phyloP scores from a whole-genome alignment of 2,329 filamentous ascomycete genomes.

The Triangularia setosa region DNA sequence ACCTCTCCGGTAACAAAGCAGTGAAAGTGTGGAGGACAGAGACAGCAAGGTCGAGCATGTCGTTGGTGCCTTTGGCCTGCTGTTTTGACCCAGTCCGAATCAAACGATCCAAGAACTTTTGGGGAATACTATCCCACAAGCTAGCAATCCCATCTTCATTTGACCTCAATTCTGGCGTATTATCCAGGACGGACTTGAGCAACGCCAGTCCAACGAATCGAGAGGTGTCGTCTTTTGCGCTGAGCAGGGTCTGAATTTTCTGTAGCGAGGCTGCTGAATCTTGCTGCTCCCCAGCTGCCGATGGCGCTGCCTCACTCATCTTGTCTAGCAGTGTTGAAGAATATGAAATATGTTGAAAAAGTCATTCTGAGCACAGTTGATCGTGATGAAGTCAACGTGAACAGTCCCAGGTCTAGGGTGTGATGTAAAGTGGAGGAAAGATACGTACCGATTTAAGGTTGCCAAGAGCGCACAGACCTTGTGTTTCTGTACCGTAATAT shows the following conservation, averaged over 20 bases:
- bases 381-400: background rate
- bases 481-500: background rate
- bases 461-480: slow-evolving; percentile 3
- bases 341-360: background rate
- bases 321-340: background rate
- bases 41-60: slow-evolving; percentile 62
- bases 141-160: slow-evolving; percentile 43
- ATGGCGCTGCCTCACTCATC: slow-evolving; percentile 14
- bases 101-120: slow-evolving; percentile 61
- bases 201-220: slow-evolving; percentile 65
- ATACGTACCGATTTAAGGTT: background rate
- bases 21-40: slow-evolving; percentile 61
- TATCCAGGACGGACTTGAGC: slow-evolving; percentile 63
- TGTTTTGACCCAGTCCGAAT: slow-evolving; percentile 48
- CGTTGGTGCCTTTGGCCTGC: slow-evolving; percentile 43
- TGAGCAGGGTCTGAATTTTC: slow-evolving; percentile 54
- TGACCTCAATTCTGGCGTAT: slow-evolving; percentile 47
- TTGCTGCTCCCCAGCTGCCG: background rate
- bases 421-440: background rate
- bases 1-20: slow-evolving; percentile 49
- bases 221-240: slow-evolving; percentile 61
- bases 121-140: slow-evolving; percentile 58
- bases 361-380: background rate
- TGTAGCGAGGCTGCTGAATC: slow-evolving; percentile 32
- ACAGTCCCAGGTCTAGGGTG: background rate